Evolutionary conservation across 176 grass and related monocot species (phyloP).

Genomic region (Poa pratensis): DNA sequence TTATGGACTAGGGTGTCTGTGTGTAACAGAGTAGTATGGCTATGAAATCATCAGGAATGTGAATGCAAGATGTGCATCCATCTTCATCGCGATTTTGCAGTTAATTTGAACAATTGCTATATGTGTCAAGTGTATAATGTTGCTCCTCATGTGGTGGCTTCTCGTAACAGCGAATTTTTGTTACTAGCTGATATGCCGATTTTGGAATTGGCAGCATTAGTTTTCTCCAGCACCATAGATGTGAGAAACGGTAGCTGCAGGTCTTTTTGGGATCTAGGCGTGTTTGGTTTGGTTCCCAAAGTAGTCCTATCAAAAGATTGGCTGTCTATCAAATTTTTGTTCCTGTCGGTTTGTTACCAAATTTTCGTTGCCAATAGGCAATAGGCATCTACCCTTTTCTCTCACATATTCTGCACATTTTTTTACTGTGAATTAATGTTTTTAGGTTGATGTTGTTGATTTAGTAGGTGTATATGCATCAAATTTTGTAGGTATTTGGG

Average conservation of each 20-base stretch:
- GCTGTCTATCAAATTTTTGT: not conserved
- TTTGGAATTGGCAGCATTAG: slow-evolving; percentile 4
- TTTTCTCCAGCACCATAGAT: not conserved
- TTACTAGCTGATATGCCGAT: slow-evolving; percentile 14
- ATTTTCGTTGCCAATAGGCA: not conserved
- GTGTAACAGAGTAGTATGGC: not conserved
- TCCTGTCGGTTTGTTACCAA: not conserved
- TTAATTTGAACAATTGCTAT: slow-evolving; percentile 20
- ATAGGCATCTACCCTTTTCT: not conserved
- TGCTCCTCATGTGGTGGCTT: not conserved
- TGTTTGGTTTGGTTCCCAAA: not conserved
- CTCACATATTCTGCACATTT: not conserved
- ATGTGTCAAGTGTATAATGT: not conserved
- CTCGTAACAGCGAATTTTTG: not conserved
- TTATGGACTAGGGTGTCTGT: not conserved
- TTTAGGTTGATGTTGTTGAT: not conserved
- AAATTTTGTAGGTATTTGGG: not conserved
- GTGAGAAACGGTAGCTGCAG: slow-evolving; percentile 10
- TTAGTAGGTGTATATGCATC: slow-evolving; percentile 27
- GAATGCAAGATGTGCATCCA: slow-evolving; percentile 10
- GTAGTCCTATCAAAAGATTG: not conserved
- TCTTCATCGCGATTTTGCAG: not conserved
- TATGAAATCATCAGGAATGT: not conserved
- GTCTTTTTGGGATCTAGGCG: not conserved
- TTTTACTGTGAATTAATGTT: not conserved